Percentiles rank a stretch among this genome's conserved stretches.
Conservation (phyloP, 2,329 filamentous ascomycete species). For the Beauveria medogensis region DNA sequence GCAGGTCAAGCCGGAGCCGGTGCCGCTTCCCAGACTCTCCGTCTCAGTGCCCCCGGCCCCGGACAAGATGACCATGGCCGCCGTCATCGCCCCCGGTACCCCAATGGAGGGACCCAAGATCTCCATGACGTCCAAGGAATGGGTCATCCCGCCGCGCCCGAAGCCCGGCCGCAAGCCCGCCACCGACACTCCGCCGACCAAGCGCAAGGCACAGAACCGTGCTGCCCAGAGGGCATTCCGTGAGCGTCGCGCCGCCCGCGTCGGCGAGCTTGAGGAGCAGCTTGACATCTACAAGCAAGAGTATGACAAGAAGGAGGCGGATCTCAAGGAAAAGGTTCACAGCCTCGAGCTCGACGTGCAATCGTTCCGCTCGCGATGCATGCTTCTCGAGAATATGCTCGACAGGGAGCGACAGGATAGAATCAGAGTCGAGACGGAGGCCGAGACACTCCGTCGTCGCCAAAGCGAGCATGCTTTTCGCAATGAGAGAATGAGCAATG, state of each 20-base stretch:
- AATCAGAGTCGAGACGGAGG: conserved; percentile 34
- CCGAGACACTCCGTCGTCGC: conserved; percentile 26
- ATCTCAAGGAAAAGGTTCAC: conserved; percentile 48
- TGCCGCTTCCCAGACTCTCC: conserved; percentile 22
- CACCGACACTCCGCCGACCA: conserved; percentile 85
- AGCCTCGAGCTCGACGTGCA: conserved; percentile 59
- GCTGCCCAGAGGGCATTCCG: conserved; percentile 86
- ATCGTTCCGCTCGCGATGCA: conserved; percentile 54
- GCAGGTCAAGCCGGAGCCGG: conserved; percentile 14
- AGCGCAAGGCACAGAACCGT: conserved; percentile 90
- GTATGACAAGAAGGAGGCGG: conserved; percentile 48
- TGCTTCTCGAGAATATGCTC: conserved; percentile 55
- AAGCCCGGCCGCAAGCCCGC: conserved; percentile 92
- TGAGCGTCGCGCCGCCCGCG: conserved; percentile 75
- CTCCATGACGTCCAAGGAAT: conserved; percentile 72
- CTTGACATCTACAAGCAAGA: conserved; percentile 52
- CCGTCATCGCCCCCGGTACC: conserved; percentile 34
- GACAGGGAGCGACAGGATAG: conserved; percentile 48
- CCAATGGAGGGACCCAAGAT: conserved; percentile 36
- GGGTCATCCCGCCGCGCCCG: conserved; percentile 74
- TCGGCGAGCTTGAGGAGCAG: conserved; percentile 66
- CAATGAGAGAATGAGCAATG: conserved; percentile 17
- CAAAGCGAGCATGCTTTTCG: conserved; percentile 21
- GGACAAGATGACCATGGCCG: conserved; percentile 41
- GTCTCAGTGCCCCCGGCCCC: conserved; percentile 23